Percentiles rank a stretch among this genome's conserved stretches.
Evolutionary conservation across 345 rosid genomes (phyloP).

Genomic region (Raphanus sativus): DNA sequence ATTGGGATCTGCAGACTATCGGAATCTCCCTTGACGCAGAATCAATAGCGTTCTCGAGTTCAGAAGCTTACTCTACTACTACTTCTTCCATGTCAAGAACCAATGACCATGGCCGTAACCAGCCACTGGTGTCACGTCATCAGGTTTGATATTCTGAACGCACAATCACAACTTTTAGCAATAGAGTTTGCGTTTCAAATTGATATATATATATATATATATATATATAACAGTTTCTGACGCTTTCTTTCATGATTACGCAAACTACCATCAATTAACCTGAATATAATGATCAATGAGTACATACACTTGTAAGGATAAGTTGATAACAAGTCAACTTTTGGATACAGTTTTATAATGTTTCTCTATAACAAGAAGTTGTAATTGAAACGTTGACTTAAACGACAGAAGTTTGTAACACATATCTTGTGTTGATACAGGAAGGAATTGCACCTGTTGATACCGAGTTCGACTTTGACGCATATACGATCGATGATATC

Average conservation of each 20-base stretch:
- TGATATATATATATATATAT: background rate
- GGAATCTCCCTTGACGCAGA: constrained; percentile 44
- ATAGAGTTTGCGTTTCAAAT: background rate
- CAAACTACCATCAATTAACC: background rate
- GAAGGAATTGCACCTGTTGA: constrained; percentile 61
- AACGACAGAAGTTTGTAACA: constrained; percentile 2
- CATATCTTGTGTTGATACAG: constrained; percentile 50
- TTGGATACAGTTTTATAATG: background rate
- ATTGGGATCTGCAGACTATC: constrained; percentile 70
- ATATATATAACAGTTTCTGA: background rate
- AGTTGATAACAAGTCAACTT: background rate
- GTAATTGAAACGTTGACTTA: background rate
- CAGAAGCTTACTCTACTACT: constrained; percentile 35
- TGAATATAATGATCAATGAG: background rate
- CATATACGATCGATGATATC: constrained; percentile 64
- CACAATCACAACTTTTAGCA: background rate
- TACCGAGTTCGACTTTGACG: constrained; percentile 76
- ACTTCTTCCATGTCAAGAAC: constrained; percentile 30
- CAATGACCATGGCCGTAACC: constrained; percentile 22
- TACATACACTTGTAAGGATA: background rate
- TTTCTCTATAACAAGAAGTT: background rate
- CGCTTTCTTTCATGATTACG: background rate
- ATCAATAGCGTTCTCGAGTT: constrained; percentile 27
- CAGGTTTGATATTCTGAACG: constrained; percentile 45
- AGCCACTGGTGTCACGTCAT: background rate